phyloP scores from a whole-genome alignment of 345 rosid species.

The Melaleuca quinquenervia region DNA sequence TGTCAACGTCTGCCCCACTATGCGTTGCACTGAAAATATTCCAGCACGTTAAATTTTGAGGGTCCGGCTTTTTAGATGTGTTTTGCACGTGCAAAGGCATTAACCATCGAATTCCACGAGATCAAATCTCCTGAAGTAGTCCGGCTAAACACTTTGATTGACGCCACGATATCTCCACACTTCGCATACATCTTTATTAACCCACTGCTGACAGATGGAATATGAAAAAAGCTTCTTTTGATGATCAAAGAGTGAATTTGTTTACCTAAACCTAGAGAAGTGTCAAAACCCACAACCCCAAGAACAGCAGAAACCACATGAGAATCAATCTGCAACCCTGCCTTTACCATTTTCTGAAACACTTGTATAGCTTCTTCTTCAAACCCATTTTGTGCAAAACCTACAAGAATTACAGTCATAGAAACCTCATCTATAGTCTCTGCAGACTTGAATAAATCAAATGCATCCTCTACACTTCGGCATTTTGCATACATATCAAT shows the following conservation, averaged over 20 bases:
- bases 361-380: conserved; percentile 76
- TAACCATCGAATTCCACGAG: conserved; percentile 91
- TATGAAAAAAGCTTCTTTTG: conserved; percentile 45
- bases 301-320: conserved; percentile 75
- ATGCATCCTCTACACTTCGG: conserved; percentile 59
- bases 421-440: conserved; percentile 62
- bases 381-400: conserved; percentile 73
- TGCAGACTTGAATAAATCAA: conserved; percentile 56
- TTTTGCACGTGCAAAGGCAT: conserved; percentile 70
- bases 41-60: conserved; percentile 10
- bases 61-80: conserved; percentile 32
- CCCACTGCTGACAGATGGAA: conserved; percentile 64
- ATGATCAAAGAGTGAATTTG: conserved; percentile 73
- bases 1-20: conserved; percentile 19
- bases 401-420: conserved; percentile 72
- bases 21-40: conserved; percentile 17
- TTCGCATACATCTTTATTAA: conserved; percentile 88
- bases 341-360: conserved; percentile 53
- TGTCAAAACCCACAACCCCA: conserved; percentile 54
- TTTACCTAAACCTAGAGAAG: conserved; percentile 60
- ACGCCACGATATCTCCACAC: conserved; percentile 69
- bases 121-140: conserved; percentile 51
- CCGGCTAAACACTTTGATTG: conserved; percentile 42
- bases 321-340: conserved; percentile 53
- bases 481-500: conserved; percentile 97